Base-by-base conservation (phyloP, 768 basidiomycete species). In the Pholiota microspora region DNA sequence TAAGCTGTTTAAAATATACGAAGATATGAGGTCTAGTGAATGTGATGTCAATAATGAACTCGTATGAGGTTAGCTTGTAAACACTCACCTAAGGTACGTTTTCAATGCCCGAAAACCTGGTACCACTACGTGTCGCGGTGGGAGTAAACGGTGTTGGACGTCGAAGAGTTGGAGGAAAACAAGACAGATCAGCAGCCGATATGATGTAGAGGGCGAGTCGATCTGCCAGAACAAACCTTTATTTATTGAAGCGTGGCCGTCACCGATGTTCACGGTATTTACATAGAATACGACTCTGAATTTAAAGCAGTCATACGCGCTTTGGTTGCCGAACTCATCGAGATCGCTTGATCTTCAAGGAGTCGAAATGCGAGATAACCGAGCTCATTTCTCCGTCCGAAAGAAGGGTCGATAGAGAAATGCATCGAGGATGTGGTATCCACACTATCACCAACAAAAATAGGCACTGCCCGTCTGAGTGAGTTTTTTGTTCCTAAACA, bases 231-330 rank as follows among this genome's bases (percentile, higher is more conserved):
- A 27, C 25, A 42, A 23, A 38, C 28, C 28, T 51, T 31, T 42
- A 32, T 51, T 29, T 51, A 44, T 51, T 42, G n/a, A 29, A 27
- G n/a, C 25, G 40, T 23, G 25, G 29, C 12, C 29, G 29, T 29
- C 27, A 51, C 51, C 51, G 51, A 51, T 40, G 40, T 51, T 51
- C 51, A 44, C 51, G 51, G 51, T 42, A 29, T 35, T 51, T 51
- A 51, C 42, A 40, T 51, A 51, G 38, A 44, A 18, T 27, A 3
- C 18, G 35, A 21, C 21, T 27, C 27, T 42, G 24, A 13, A 18
- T 23, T 25, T 51, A n/a, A 31, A 32, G 38, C 24, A 27, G 29
- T 51, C 7, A 28, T 23, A 29, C 28, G 51, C 40, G 27, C 31
- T 29, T 51, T 51, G 40, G 51, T 51, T 29, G 40, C 51, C 51